Conservation (phyloP, 2,329 filamentous ascomycete genomes). For the Aureobasidium mangrovei region DNA sequence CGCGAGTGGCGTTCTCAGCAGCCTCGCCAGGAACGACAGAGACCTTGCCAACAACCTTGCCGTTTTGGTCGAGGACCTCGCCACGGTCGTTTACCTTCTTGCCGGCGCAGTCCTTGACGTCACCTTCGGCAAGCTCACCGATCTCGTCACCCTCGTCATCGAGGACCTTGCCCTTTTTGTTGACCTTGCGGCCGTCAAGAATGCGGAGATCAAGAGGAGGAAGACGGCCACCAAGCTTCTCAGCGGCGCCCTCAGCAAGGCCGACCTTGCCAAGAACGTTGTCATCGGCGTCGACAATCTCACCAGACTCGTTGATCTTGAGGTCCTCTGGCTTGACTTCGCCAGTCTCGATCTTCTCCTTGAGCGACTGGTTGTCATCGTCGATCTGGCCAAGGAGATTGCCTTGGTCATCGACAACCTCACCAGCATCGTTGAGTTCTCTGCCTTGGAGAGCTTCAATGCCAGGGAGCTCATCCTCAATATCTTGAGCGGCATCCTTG, state of each 20-base stretch:
- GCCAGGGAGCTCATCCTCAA: constrained; percentile 43
- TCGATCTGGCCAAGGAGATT: constrained; percentile 43
- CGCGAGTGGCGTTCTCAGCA: constrained; percentile 42
- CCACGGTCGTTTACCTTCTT: constrained; percentile 44
- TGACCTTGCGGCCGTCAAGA: constrained; percentile 46
- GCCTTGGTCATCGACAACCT: constrained; percentile 41
- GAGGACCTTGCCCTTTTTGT: constrained; percentile 48
- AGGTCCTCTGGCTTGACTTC: constrained; percentile 39
- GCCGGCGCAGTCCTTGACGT: constrained; percentile 35
- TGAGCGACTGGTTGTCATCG: constrained; percentile 31
- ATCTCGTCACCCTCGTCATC: constrained; percentile 44
- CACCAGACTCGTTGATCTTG: constrained; percentile 42
- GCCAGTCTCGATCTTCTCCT: constrained; percentile 30
- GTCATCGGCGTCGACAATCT: constrained; percentile 43
- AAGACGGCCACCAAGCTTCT: constrained; percentile 37
- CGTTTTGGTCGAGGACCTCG: constrained; percentile 43
- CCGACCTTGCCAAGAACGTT: constrained; percentile 44
- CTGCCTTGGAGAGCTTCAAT: constrained; percentile 45
- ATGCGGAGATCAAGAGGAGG: constrained; percentile 38
- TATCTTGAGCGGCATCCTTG: constrained; percentile 26
- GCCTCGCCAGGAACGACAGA: constrained; percentile 42
- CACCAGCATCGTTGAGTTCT: constrained; percentile 42
- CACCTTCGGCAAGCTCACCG: constrained; percentile 41
- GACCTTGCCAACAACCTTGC: constrained; percentile 42
- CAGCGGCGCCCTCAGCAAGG: constrained; percentile 40